Evolutionary conservation across 306 rosid genomes (phyloP).

Genomic region (Pachyrhizus erosus): DNA sequence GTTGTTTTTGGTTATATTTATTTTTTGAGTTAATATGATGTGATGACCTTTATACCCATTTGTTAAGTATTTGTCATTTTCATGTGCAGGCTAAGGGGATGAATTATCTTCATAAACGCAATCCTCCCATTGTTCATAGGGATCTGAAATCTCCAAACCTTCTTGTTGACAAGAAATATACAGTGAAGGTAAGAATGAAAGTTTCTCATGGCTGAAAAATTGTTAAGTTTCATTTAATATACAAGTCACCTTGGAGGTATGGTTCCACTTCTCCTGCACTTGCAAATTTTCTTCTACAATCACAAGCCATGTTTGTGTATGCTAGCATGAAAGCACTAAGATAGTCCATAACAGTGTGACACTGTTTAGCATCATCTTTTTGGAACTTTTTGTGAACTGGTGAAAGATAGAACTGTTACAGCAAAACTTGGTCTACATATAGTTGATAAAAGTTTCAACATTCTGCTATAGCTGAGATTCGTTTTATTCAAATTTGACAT

Average conservation of each 20-base stretch:
- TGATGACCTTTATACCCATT: neutral
- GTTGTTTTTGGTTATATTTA: neutral
- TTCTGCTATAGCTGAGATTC: neutral
- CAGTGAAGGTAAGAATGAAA: constrained; percentile 67
- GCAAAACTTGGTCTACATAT: neutral
- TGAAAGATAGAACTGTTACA: neutral
- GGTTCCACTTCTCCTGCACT: neutral
- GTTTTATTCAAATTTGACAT: constrained; percentile 23
- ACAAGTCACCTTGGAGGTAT: neutral
- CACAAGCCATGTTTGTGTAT: neutral
- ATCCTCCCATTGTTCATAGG: constrained; percentile 92
- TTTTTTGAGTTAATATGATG: constrained; percentile 14
- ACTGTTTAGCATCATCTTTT: neutral
- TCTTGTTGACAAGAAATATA: constrained; percentile 86
- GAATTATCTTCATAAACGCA: constrained; percentile 90
- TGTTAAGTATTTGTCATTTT: constrained; percentile 39
- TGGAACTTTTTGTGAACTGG: neutral
- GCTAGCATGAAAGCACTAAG: neutral
- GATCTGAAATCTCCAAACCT: constrained; percentile 93
- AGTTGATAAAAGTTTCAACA: constrained; percentile 9
- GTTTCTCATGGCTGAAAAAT: neutral
- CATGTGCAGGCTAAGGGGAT: constrained; percentile 83
- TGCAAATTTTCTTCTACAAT: neutral
- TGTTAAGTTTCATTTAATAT: neutral
- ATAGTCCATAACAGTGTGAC: neutral